Percentiles rank a stretch among this genome's conserved stretches.
Conservation (phyloP, 495 filamentous ascomycete genomes). For the Tricharina praecox region DNA sequence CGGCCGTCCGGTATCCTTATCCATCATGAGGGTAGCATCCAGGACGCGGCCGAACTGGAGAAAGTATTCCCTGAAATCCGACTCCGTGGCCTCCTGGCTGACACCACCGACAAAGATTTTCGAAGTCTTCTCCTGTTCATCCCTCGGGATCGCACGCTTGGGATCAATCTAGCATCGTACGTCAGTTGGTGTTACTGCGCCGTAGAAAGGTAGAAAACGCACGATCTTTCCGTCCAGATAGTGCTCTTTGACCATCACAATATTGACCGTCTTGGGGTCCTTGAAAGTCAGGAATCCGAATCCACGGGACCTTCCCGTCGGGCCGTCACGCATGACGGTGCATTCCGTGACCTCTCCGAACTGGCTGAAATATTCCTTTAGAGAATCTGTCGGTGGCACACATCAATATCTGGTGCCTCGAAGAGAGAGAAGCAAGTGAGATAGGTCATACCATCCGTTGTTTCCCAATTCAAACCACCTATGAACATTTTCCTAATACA, state of each 20-base stretch:
- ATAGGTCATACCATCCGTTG: slow-evolving; percentile 71
- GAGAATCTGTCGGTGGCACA: slow-evolving; percentile 48
- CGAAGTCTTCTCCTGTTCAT: slow-evolving; percentile 92
- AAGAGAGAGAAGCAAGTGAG: slow-evolving; percentile 5
- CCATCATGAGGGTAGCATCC: slow-evolving; percentile 97
- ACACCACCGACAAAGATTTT: slow-evolving; percentile 99
- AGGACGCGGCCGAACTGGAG: slow-evolving; percentile 89
- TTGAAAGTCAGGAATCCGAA: slow-evolving; percentile 97
- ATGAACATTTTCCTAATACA: slow-evolving; percentile 91
- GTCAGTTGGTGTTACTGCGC: no score
- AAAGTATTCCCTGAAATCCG: slow-evolving; percentile 92
- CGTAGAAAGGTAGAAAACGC: no score
- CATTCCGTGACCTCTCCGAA: slow-evolving; percentile 96
- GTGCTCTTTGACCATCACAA: slow-evolving; percentile 99
- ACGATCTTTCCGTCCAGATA: slow-evolving; percentile 97
- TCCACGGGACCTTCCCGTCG: slow-evolving; percentile 80
- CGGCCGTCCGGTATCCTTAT: slow-evolving; percentile 92
- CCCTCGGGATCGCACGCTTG: slow-evolving; percentile 90
- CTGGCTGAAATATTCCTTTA: slow-evolving; percentile 96
- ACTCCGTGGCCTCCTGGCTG: slow-evolving; percentile 87
- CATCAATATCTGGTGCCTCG: slow-evolving; percentile 7
- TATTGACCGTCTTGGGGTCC: slow-evolving; percentile 92
- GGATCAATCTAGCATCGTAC: slow-evolving; percentile 98
- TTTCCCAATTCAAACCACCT: slow-evolving; percentile 97
- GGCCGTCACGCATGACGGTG: slow-evolving; percentile 93